Conservation (phyloP, 2,329 filamentous ascomycete species). For the Xylaria multiplex region DNA sequence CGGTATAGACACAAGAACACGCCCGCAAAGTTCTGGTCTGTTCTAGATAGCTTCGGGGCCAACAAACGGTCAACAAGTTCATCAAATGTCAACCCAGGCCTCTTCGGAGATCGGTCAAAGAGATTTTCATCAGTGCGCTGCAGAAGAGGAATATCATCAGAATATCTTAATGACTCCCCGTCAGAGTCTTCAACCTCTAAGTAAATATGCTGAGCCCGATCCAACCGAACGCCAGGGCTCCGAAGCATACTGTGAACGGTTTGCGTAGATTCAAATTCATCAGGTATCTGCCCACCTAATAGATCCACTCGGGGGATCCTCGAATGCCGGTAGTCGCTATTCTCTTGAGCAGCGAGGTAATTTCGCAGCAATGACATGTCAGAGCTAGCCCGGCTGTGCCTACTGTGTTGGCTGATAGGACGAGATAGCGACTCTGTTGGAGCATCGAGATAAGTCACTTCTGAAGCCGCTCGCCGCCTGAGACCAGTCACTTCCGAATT, state of each 20-base stretch:
- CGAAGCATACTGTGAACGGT: constrained; percentile 62
- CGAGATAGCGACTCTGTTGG: constrained; percentile 61
- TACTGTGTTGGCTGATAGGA: constrained; percentile 70
- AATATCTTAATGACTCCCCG: constrained; percentile 71
- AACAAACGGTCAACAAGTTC: constrained; percentile 89
- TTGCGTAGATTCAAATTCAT: constrained; percentile 59
- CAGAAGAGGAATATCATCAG: constrained; percentile 73
- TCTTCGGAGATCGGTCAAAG: constrained; percentile 63
- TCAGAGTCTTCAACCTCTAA: constrained; percentile 78
- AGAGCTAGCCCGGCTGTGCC: constrained; percentile 76
- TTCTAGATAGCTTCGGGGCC: constrained; percentile 80
- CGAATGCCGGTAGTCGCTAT: constrained; percentile 55
- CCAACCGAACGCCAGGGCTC: constrained; percentile 63
- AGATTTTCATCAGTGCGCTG: constrained; percentile 73
- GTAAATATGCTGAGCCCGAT: constrained; percentile 57
- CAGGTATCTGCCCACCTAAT: constrained; percentile 50
- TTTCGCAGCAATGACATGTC: constrained; percentile 71
- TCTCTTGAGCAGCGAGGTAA: constrained; percentile 58
- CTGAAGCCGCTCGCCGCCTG: constrained; percentile 69
- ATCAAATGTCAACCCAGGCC: constrained; percentile 67
- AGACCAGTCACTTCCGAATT: constrained; percentile 56
- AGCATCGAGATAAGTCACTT: constrained; percentile 66
- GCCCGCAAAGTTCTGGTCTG: constrained; percentile 87
- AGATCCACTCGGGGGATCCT: constrained; percentile 62
- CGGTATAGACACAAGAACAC: constrained; percentile 94